Conservation (phyloP, 345 rosid species). For the Salix arbutifolia region DNA sequence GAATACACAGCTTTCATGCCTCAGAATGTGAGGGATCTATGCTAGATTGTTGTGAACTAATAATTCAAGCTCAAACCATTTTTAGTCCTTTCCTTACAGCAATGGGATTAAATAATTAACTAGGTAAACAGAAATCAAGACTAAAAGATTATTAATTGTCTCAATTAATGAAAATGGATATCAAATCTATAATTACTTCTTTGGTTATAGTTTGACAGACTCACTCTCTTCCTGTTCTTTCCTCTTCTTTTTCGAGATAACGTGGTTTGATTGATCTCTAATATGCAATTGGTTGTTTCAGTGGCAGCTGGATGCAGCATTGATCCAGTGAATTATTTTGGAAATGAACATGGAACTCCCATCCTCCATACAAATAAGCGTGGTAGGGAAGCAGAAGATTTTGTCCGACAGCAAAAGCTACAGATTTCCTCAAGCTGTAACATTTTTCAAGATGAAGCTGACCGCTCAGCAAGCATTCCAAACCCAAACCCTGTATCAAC, state of each 20-base stretch:
- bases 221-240: not conserved
- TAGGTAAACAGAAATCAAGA: not conserved
- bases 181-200: not conserved
- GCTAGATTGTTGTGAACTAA: not conserved
- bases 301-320: slow-evolving; percentile 55
- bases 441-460: slow-evolving; percentile 52
- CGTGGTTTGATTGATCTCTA: slow-evolving; percentile 6
- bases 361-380: slow-evolving; percentile 49
- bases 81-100: not conserved
- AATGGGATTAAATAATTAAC: not conserved
- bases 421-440: slow-evolving; percentile 61
- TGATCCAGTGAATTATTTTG: slow-evolving; percentile 66
- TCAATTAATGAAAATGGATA: not conserved
- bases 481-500: slow-evolving; percentile 68
- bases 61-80: not conserved
- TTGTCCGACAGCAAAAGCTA: slow-evolving; percentile 58
- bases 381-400: slow-evolving; percentile 51
- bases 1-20: too few relatives aligned
- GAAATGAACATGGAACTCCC: slow-evolving; percentile 48
- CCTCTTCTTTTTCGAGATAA: not conserved
- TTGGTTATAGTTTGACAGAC: not conserved
- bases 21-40: not conserved
- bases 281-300: slow-evolving; percentile 10
- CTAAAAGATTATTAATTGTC: not conserved
- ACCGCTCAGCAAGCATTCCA: slow-evolving; percentile 42